phyloP scores from a whole-genome alignment of 2,329 filamentous ascomycete genomes.

The Claviceps arundinis region DNA sequence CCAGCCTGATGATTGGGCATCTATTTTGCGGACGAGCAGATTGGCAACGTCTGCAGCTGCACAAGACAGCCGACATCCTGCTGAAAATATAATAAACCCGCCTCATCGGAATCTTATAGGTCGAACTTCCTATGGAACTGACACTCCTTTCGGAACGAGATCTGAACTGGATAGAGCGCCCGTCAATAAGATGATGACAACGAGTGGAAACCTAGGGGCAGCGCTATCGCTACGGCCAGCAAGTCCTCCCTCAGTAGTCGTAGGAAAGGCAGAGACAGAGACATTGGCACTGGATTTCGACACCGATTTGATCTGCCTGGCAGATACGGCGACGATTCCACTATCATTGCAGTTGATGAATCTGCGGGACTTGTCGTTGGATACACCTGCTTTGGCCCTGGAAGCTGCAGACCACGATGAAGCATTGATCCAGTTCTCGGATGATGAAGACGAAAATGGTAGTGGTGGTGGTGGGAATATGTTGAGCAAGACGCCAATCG shows the following conservation, averaged over 20 bases:
- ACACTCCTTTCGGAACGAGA: neutral
- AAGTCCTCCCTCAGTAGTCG: neutral
- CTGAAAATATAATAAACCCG: neutral
- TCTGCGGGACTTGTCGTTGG: neutral
- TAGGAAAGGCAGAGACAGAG: neutral
- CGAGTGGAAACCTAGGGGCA: no score
- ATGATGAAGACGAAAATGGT: neutral
- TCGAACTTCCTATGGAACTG: neutral
- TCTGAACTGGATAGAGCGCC: neutral
- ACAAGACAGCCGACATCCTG: neutral
- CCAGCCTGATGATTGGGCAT: conserved; percentile 38
- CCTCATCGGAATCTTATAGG: neutral
- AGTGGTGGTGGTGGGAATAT: neutral
- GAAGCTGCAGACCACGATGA: neutral
- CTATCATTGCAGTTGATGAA: neutral
- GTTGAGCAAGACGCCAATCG: neutral
- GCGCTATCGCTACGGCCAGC: no score
- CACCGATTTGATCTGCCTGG: neutral
- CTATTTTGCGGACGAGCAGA: conserved; percentile 10
- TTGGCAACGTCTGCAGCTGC: neutral
- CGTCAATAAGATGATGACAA: neutral
- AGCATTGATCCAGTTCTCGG: conserved; percentile 2
- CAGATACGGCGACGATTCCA: neutral
- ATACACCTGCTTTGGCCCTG: neutral
- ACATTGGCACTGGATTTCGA: neutral